phyloP scores from a whole-genome alignment of 2,329 filamentous ascomycete genomes.

The Ophiostoma sp. region DNA sequence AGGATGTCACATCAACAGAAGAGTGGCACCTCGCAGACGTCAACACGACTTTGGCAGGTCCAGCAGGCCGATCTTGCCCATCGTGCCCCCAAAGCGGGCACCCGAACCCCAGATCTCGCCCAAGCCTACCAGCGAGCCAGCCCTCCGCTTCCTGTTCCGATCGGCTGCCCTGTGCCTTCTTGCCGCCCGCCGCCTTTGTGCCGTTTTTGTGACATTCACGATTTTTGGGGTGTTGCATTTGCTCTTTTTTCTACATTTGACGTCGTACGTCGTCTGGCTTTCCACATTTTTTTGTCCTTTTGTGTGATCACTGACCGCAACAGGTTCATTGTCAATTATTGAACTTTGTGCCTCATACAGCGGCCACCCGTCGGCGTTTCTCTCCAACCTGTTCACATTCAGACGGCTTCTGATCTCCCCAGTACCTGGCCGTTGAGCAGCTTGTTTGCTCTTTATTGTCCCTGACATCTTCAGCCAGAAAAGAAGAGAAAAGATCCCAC shows the following conservation, averaged over 20 bases:
- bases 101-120: background rate
- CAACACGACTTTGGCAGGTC: background rate
- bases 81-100: background rate
- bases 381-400: background rate
- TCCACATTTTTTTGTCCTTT: background rate
- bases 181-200: background rate
- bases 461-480: background rate
- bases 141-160: background rate
- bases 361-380: background rate
- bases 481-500: background rate
- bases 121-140: background rate
- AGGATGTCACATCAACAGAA: background rate
- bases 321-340: background rate
- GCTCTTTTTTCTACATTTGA: background rate
- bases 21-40: conserved; percentile 6
- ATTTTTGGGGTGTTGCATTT: background rate
- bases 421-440: background rate
- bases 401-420: background rate
- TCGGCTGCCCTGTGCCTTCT: background rate
- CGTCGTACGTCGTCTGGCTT: background rate
- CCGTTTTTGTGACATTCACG: background rate
- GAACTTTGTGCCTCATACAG: background rate
- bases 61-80: background rate
- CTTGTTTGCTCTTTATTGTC: background rate
- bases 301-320: background rate